Percentiles rank a stretch among this genome's conserved stretches.
These are phyloP conservation scores for Hordeum vulgare DNA, from an alignment of 176 grass and related monocot genomes.

Conservation along the genomic window DNA sequence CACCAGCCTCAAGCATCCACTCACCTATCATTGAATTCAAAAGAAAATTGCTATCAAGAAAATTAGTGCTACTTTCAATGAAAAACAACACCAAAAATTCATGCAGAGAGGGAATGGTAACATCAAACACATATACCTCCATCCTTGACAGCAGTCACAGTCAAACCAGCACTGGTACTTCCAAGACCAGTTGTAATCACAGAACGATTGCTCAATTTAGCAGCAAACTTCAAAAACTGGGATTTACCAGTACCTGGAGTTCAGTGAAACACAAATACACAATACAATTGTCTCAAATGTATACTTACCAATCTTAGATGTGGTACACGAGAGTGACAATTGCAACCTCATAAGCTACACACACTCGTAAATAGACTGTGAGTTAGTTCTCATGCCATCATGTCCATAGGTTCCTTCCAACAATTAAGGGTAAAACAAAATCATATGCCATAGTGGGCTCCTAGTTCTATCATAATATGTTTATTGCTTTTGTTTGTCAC, in stretches of 20 bases:
- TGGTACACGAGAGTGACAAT: background rate
- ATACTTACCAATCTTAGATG: background rate
- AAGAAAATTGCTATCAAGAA: conserved; percentile 5
- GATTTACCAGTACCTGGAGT: conserved; percentile 92
- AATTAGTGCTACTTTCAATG: background rate
- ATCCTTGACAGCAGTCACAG: conserved; percentile 97
- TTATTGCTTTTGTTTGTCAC: background rate
- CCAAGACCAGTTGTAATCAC: conserved; percentile 89
- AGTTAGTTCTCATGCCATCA: background rate
- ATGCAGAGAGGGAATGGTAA: conserved; percentile 5
- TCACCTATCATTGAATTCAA: conserved; percentile 50
- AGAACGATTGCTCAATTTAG: conserved; percentile 88
- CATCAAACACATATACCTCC: conserved; percentile 53
- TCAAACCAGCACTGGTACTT: conserved; percentile 96
- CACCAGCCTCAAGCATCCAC: conserved; percentile 96
- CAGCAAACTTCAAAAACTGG: conserved; percentile 93
- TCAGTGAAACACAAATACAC: background rate
- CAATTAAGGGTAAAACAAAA: background rate
- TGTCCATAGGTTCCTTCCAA: background rate
- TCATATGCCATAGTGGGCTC: background rate
- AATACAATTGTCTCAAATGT: background rate
- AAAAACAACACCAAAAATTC: background rate
- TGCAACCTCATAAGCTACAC: background rate
- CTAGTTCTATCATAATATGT: background rate
- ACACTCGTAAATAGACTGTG: background rate